Base-by-base conservation (phyloP, 257 asterid genomes). In the Agastache rugosa region DNA sequence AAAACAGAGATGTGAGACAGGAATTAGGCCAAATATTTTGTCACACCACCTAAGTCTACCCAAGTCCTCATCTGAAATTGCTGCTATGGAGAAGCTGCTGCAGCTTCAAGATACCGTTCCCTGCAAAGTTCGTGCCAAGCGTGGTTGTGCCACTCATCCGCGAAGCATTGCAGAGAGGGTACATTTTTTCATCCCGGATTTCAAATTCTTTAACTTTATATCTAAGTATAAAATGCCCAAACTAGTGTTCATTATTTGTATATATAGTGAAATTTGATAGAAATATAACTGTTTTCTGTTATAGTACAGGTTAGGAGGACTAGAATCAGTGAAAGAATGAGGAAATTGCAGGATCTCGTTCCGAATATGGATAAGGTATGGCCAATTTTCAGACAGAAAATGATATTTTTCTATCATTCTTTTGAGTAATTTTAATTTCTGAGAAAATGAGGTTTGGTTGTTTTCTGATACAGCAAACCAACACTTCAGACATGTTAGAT, bases 151-250 rank as follows among this genome's bases (percentile, higher is more conserved):
- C 64, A 93, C 98, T 72, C 98, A 93, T 83, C 98, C 97, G 11
- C 84, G 97, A 45, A 93, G 98, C 83, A 91, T 93, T 34, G 98
- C 98, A 29, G 98, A 93, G 84, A 89, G 98, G 92, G 97, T 93
- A 88, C 51, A 1, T 20, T 34, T 3, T 19, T 10, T 17, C 50
- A 11, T 35, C 10, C n/a, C 35, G 8, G n/a, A 55, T 11, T 23
- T 55, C n/a, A 22, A 3, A 22, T 0, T 23, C 0, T 54, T 22
- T 27, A 9, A 22, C 16, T 22, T 22, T 7, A 0, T 19, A 53
- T 2, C 60, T 2, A 2, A 3, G 37, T 25, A 3, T 23, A 1
- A 1, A 4, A 11, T 56, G 63, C 60, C 11, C 63, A 23, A 25
- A 25, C 25, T 11, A 1, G 8, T 3, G 0, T 61, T 27, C 8